phyloP scores from a whole-genome alignment of 1,284 basidiomycete species.

The Schizophyllum amplum region DNA sequence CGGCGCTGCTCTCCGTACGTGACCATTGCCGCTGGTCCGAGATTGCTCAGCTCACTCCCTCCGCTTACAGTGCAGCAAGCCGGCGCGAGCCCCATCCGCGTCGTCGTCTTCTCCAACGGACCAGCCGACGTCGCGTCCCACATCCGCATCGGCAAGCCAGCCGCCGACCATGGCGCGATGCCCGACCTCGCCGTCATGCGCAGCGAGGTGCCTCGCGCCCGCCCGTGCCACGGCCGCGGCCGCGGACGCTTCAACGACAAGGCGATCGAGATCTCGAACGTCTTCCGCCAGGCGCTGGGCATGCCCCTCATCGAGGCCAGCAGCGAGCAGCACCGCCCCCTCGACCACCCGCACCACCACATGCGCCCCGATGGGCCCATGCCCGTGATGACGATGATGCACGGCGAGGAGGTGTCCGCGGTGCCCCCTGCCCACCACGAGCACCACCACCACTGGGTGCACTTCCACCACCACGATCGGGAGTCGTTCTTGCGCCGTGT shows the following conservation, averaged over 20 bases:
- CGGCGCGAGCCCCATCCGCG: constrained; percentile 28
- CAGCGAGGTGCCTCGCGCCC: neutral
- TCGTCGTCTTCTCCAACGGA: constrained; percentile 24
- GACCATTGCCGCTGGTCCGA: neutral
- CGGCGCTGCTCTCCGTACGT: constrained; percentile 9
- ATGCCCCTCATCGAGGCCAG: constrained; percentile 31
- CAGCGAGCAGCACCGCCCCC: constrained; percentile 6
- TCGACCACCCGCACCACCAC: constrained; percentile 1
- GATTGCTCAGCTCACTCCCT: neutral
- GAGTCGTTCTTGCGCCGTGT: constrained; percentile 48
- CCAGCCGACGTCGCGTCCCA: constrained; percentile 13
- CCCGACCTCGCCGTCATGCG: constrained; percentile 1
- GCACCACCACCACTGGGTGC: constrained; percentile 21
- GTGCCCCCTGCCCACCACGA: constrained; percentile 15
- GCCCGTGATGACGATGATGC: neutral
- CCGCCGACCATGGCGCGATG: constrained; percentile 5
- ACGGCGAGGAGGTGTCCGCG: constrained; percentile 18
- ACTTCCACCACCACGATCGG: constrained; percentile 20
- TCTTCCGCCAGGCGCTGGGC: constrained; percentile 42
- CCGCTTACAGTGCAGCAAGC: constrained; percentile 1
- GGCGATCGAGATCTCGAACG: constrained; percentile 36
- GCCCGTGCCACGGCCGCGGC: constrained; percentile 13
- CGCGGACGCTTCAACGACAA: constrained; percentile 30
- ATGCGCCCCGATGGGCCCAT: neutral
- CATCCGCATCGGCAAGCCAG: neutral